A percentile compares a stretch with the other conserved stretches of the same genome.
Conservation (phyloP, 2,329 filamentous ascomycete species). For the Penicillium paneum region DNA sequence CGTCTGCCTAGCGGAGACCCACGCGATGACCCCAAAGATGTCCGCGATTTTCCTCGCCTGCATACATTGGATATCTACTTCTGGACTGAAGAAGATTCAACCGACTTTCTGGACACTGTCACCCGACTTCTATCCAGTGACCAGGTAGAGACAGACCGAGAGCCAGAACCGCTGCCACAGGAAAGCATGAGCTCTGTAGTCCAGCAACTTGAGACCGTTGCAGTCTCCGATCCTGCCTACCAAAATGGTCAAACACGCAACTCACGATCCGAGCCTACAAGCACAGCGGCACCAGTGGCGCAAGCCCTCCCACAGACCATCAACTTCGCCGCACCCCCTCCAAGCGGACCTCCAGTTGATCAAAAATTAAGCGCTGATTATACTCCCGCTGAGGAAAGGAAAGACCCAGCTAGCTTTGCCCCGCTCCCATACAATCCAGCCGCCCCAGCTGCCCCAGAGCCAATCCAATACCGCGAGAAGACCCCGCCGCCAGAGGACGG, state of each 20-base stretch:
- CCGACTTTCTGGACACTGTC: slow-evolving; percentile 50
- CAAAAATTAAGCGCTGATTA: slow-evolving; percentile 15
- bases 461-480: slow-evolving; percentile 63
- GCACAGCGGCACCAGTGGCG: slow-evolving; percentile 15
- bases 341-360: slow-evolving; percentile 17
- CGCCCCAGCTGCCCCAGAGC: slow-evolving; percentile 63
- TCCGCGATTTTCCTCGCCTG: slow-evolving; percentile 51
- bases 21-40: slow-evolving; percentile 51
- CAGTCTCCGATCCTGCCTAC: slow-evolving; percentile 53
- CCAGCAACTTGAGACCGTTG: slow-evolving; percentile 60
- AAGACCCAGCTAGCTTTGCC: slow-evolving; percentile 39
- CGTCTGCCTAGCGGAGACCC: slow-evolving; percentile 54
- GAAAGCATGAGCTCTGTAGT: slow-evolving; percentile 57
- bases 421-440: slow-evolving; percentile 65
- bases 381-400: slow-evolving; percentile 21
- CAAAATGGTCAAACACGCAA: slow-evolving; percentile 44
- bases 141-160: slow-evolving; percentile 52
- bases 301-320: slow-evolving; percentile 21
- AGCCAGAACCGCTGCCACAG: slow-evolving; percentile 35
- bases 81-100: slow-evolving; percentile 60
- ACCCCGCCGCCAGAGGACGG: slow-evolving; percentile 62
- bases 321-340: slow-evolving; percentile 28
- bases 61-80: slow-evolving; percentile 64
- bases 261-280: slow-evolving; percentile 32
- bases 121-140: slow-evolving; percentile 33